A percentile compares a stretch with the other conserved stretches of the same genome.
These are phyloP conservation scores for Immersiella caudata DNA, from an alignment of 495 filamentous ascomycete species.

Conservation along the genomic window DNA sequence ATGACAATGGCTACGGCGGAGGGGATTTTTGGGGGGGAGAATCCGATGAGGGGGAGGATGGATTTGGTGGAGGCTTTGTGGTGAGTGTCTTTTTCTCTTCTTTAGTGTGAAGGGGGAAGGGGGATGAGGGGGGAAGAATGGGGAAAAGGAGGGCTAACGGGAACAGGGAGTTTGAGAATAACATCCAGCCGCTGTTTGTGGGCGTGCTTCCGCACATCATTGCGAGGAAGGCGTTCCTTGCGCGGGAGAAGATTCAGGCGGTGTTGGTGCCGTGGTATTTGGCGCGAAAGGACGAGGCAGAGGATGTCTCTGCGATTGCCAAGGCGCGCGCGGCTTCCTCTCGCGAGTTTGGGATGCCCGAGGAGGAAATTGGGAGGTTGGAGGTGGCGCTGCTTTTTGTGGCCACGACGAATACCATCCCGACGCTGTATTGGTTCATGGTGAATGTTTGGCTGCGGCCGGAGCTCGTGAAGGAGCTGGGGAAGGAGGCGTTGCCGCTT, in stretches of 20 bases:
- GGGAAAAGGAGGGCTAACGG: constrained; percentile 20
- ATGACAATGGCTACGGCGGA: constrained; percentile 36
- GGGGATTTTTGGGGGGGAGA: constrained; percentile 36
- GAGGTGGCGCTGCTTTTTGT: constrained; percentile 25
- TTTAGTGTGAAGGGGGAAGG: not conserved
- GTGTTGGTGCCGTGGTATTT: constrained; percentile 18
- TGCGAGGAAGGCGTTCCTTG: constrained; percentile 36
- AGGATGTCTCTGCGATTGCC: constrained; percentile 14
- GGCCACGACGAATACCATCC: constrained; percentile 26
- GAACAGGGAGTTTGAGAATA: constrained; percentile 30
- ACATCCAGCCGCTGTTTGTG: constrained; percentile 34
- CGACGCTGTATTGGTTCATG: constrained; percentile 29
- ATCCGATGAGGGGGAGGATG: constrained; percentile 30
- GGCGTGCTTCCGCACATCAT: constrained; percentile 32
- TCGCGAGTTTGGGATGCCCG: constrained; percentile 15
- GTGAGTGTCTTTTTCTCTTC: constrained; percentile 6
- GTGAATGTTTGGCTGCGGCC: constrained; percentile 18
- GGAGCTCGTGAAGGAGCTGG: constrained; percentile 18
- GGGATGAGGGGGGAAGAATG: no score
- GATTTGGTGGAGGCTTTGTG: constrained; percentile 26
- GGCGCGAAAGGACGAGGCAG: constrained; percentile 9
- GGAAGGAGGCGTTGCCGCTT: constrained; percentile 14
- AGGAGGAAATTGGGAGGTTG: constrained; percentile 16
- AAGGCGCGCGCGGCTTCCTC: constrained; percentile 7
- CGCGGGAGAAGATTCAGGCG: constrained; percentile 26